These are phyloP conservation scores for Lepraria neglecta DNA, from an alignment of 495 filamentous ascomycete species.

Conservation along the genomic window DNA sequence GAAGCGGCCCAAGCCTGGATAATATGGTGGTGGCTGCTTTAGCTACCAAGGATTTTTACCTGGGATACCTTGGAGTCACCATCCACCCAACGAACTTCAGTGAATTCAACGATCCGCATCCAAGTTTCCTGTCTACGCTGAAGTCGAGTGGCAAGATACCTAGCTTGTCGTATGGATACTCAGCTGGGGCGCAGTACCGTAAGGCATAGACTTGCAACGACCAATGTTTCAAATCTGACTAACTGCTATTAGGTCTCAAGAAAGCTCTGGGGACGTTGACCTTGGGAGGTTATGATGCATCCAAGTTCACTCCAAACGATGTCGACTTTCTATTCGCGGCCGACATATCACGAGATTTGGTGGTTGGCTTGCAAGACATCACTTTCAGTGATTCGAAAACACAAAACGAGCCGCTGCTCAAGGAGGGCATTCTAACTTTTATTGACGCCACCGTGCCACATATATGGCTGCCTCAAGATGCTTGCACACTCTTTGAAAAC, in stretches of 20 bases:
- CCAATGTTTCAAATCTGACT: background rate
- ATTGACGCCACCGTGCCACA: constrained; percentile 53
- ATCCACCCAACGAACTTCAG: constrained; percentile 47
- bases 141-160: constrained; percentile 42
- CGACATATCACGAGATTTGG: constrained; percentile 48
- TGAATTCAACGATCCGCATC: constrained; percentile 39
- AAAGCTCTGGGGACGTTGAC: constrained; percentile 47
- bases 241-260: constrained; percentile 30
- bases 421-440: constrained; percentile 30
- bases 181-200: constrained; percentile 49
- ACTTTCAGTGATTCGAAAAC: constrained; percentile 32
- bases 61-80: constrained; percentile 47
- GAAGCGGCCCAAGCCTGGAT: constrained; percentile 36
- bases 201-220: background rate
- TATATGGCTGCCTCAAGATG: constrained; percentile 49
- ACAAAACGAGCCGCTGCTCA: constrained; percentile 19
- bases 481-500: constrained; percentile 48
- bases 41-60: constrained; percentile 42
- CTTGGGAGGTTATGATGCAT: constrained; percentile 54
- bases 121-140: constrained; percentile 47
- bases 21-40: constrained; percentile 46
- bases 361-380: constrained; percentile 45
- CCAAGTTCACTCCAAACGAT: constrained; percentile 46
- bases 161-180: constrained; percentile 49
- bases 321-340: constrained; percentile 44